These are phyloP conservation scores for Trichoderma brevicompactum DNA, from an alignment of 2,329 filamentous ascomycete species.

Conservation along the genomic window DNA sequence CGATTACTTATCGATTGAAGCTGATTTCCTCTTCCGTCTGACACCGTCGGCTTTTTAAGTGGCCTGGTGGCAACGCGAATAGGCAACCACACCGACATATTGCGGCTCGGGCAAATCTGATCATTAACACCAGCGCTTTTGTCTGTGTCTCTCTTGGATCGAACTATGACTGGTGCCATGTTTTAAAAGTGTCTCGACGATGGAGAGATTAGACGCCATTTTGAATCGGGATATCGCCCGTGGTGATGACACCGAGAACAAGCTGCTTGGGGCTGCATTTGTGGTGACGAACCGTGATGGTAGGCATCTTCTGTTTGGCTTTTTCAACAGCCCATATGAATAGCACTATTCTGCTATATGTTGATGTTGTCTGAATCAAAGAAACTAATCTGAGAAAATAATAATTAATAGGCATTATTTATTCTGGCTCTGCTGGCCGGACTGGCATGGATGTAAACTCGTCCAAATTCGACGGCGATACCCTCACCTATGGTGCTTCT, in stretches of 20 bases:
- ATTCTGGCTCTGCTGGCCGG: conserved; percentile 45
- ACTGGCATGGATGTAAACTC: conserved; percentile 39
- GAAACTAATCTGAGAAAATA: not conserved
- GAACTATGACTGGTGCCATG: too few relatives aligned
- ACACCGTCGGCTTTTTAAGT: too few relatives aligned
- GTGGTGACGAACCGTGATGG: conserved; percentile 42
- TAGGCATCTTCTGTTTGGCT: conserved; percentile 24
- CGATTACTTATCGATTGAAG: not conserved
- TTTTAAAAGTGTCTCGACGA: conserved; percentile 11
- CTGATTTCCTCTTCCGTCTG: too few relatives aligned
- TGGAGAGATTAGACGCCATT: conserved; percentile 40
- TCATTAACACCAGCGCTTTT: too few relatives aligned
- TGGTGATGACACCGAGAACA: conserved; percentile 39
- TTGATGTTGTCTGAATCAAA: too few relatives aligned
- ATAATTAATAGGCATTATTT: conserved; percentile 40
- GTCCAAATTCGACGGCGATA: conserved; percentile 38
- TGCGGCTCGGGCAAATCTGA: too few relatives aligned
- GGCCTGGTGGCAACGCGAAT: too few relatives aligned
- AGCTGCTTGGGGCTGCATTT: conserved; percentile 46
- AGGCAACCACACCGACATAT: too few relatives aligned
- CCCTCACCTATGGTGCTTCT: conserved; percentile 48
- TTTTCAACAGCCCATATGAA: not conserved
- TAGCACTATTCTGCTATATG: too few relatives aligned
- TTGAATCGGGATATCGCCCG: conserved; percentile 39
- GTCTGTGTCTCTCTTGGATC: too few relatives aligned